Percentiles rank a stretch among this genome's conserved stretches.
These are phyloP conservation scores for Lactifluus pinguis DNA, from an alignment of 768 basidiomycete genomes.

Conservation along the genomic window DNA sequence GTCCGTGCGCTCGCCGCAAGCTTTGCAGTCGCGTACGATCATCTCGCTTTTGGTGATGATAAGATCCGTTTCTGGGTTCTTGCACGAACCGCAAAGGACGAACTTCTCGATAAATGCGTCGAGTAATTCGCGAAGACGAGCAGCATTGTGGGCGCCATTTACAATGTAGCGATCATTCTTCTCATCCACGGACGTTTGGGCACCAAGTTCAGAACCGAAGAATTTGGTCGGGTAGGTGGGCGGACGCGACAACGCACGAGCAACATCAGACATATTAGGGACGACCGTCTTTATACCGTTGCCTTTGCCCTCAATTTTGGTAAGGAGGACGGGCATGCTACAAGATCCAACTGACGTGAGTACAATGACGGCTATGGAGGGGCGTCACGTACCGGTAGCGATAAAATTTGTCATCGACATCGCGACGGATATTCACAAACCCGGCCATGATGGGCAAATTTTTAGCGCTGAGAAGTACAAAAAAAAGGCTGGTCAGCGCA, in stretches of 20 bases:
- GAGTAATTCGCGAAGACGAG: conserved; percentile 88
- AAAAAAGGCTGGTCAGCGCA: not conserved
- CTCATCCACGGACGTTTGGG: conserved; percentile 93
- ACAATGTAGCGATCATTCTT: conserved; percentile 98
- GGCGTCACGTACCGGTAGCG: conserved; percentile 63
- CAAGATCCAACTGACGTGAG: not conserved
- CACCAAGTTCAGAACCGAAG: conserved; percentile 97
- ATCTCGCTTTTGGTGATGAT: conserved; percentile 83
- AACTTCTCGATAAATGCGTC: conserved; percentile 98
- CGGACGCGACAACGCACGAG: conserved; percentile 89
- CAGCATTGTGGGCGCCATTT: conserved; percentile 91
- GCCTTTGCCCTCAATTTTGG: conserved; percentile 98
- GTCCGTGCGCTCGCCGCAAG: conserved; percentile 86
- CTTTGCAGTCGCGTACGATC: conserved; percentile 95
- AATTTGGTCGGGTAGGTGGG: conserved; percentile 97
- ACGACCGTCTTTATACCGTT: conserved; percentile 99
- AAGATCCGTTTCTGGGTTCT: conserved; percentile 98
- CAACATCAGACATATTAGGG: conserved; percentile 97
- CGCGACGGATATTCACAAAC: conserved; percentile 88
- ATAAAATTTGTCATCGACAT: conserved; percentile 96
- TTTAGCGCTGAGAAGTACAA: conserved; percentile 45
- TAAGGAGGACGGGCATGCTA: conserved; percentile 91
- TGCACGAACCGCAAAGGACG: conserved; percentile 93
- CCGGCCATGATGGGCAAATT: conserved; percentile 73
- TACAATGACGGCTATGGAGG: no score